These are phyloP conservation scores for Aschersonia sp. DNA, from an alignment of 2,329 filamentous ascomycete species.

Conservation along the genomic window DNA sequence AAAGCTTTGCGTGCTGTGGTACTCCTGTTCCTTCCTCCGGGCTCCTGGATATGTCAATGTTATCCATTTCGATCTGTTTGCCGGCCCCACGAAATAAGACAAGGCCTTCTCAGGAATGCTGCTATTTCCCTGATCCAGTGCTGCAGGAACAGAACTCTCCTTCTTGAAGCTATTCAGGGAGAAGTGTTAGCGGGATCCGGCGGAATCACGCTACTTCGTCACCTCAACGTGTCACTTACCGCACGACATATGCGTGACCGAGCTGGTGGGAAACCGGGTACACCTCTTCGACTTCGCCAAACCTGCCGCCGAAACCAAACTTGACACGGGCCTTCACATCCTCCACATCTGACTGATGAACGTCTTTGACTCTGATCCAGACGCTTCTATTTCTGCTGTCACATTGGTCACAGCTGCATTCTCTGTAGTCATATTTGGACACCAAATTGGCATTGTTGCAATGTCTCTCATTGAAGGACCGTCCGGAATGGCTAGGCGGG, in stretches of 20 bases:
- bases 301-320: slow-evolving; percentile 12
- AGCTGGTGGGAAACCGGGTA: slow-evolving; percentile 2
- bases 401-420: slow-evolving; percentile 16
- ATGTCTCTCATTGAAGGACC: not conserved
- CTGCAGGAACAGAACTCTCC: slow-evolving; percentile 12
- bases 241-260: slow-evolving; percentile 12
- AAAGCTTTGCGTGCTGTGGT: not conserved
- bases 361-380: slow-evolving; percentile 10
- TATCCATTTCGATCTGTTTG: slow-evolving; percentile 18
- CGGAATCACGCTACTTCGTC: not conserved
- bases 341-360: not conserved
- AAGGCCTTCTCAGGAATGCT: slow-evolving; percentile 12
- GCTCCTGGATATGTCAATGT: not conserved
- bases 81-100: slow-evolving; percentile 12
- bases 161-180: slow-evolving; percentile 10
- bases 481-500: not conserved
- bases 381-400: slow-evolving; percentile 16
- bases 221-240: slow-evolving; percentile 9
- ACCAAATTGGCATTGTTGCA: slow-evolving; percentile 8
- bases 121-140: slow-evolving; percentile 10
- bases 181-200: not conserved
- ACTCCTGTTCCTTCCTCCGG: slow-evolving; percentile 1
- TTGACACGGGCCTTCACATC: slow-evolving; percentile 16
- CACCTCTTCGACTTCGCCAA: slow-evolving; percentile 17
- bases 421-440: slow-evolving; percentile 10